Evolutionary conservation across 768 basidiomycete species (phyloP), one percentile per base, ranked within the genome.

Genomic region (Auricularia heimuer): DNA sequence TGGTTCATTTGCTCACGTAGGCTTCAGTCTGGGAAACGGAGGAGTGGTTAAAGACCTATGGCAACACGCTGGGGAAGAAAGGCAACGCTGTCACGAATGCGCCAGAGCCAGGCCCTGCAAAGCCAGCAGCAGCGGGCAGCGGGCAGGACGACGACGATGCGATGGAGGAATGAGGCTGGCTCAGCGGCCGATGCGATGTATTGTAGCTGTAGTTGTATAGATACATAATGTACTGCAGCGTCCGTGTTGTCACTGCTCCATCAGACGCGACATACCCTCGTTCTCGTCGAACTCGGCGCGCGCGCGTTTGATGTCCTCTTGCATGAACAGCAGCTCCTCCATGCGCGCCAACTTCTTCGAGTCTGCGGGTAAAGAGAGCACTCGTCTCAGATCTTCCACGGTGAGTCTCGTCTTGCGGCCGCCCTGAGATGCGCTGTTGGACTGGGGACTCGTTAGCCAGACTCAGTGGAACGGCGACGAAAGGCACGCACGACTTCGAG

Each of bases 321-420:
- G 91, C 89, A 94, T 92, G 78, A 92, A 93, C 39, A 95, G 72
- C 42, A 96, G 76, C 72, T 96, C 94, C 73, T 96, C 93, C 85
- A 95, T 87, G 64, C 94, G 82, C 18, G 93, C 92, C 29, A 95
- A 82, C 73, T 95, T 95, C 76, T 94, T 94, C 37, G 90, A 87
- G 71, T 95, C 94, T n/a, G 90, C 89, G 2, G 90, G 88, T 61
- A 87, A 80, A 34, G 91, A 90, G 29, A 96, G 77, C 6, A 84
- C 89, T 65, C 88, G 83, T 33, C 91, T 82, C 61, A 96, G 78
- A 71, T 95, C 94, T 71, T 96, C 94, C 65, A 94, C 85, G 2
- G 91, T 88, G 58, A 93, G 71, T n/a, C 90, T 84, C 6, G 83
- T 76, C 75, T 88, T 91, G 66, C 84, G 83, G 33, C 86, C 83